Percentiles rank a stretch among this genome's conserved stretches.
These are phyloP conservation scores for Podospora didyma DNA, from an alignment of 495 filamentous ascomycete genomes.

Conservation along the genomic window DNA sequence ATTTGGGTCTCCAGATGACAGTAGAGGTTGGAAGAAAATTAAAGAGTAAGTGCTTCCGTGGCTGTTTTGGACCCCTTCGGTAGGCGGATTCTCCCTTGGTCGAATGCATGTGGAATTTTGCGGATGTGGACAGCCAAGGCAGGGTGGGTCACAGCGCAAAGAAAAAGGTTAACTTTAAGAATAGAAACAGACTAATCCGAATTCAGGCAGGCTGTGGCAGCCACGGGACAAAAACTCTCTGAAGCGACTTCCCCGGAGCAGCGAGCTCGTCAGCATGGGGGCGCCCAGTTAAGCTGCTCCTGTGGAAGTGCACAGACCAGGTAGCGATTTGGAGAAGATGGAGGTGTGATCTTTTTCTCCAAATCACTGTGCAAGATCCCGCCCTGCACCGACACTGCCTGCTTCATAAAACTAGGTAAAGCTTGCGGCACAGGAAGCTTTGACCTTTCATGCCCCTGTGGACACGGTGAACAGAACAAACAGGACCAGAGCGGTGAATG, in stretches of 20 bases:
- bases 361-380: too few relatives aligned
- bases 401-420: background rate
- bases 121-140: too few relatives aligned
- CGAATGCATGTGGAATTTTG: background rate
- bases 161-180: slow-evolving; percentile 29
- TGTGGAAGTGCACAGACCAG: too few relatives aligned
- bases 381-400: background rate
- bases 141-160: too few relatives aligned
- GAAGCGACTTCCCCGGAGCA: slow-evolving; percentile 2
- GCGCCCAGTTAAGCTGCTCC: too few relatives aligned
- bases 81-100: too few relatives aligned
- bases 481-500: too few relatives aligned
- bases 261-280: background rate
- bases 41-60: too few relatives aligned
- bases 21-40: too few relatives aligned
- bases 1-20: background rate
- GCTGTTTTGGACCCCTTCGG: too few relatives aligned
- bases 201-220: background rate
- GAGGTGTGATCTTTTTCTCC: too few relatives aligned
- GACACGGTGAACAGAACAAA: background rate
- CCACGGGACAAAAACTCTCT: background rate
- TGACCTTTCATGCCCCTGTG: background rate
- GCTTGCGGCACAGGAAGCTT: background rate
- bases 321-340: too few relatives aligned
- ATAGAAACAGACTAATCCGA: slow-evolving; percentile 25